These are phyloP conservation scores for Apiospora kogelbergensis DNA, from an alignment of 2,329 filamentous ascomycete species.

Conservation along the genomic window DNA sequence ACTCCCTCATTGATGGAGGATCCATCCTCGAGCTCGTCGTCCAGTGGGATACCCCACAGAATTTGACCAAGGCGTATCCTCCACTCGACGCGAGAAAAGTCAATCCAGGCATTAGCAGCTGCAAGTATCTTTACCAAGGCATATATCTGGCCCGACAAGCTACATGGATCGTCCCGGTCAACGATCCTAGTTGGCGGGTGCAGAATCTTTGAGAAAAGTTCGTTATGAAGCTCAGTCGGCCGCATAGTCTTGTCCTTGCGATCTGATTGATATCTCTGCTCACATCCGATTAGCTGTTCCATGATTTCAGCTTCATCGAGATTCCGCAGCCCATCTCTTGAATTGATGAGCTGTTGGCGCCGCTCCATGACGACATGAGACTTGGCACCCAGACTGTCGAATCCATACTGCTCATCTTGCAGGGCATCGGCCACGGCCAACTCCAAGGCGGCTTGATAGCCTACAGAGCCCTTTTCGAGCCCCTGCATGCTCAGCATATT, in stretches of 20 bases:
- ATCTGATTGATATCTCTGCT: conserved; percentile 54
- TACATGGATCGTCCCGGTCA: conserved; percentile 59
- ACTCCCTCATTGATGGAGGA: conserved; percentile 51
- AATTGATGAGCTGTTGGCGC: conserved; percentile 55
- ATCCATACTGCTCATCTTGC: conserved; percentile 61
- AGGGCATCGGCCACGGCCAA: conserved; percentile 64
- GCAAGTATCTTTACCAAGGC: conserved; percentile 66
- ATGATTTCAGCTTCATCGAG: conserved; percentile 58
- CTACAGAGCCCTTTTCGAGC: conserved; percentile 68
- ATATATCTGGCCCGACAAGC: conserved; percentile 69
- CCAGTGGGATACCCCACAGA: conserved; percentile 59
- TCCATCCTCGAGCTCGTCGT: conserved; percentile 53
- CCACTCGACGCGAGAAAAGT: conserved; percentile 75
- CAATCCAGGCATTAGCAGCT: conserved; percentile 68
- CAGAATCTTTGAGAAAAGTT: conserved; percentile 60
- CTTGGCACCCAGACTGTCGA: conserved; percentile 55
- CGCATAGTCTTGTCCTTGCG: conserved; percentile 49
- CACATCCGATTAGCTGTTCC: conserved; percentile 58
- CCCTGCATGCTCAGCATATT: conserved; percentile 74
- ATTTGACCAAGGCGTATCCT: conserved; percentile 71
- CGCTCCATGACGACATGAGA: conserved; percentile 56
- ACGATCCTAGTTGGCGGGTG: conserved; percentile 56
- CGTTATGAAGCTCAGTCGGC: conserved; percentile 59
- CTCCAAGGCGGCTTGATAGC: conserved; percentile 68
- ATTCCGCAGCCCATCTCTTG: conserved; percentile 53